Conservation (phyloP, 345 rosid genomes). For the Gossypium turneri region DNA sequence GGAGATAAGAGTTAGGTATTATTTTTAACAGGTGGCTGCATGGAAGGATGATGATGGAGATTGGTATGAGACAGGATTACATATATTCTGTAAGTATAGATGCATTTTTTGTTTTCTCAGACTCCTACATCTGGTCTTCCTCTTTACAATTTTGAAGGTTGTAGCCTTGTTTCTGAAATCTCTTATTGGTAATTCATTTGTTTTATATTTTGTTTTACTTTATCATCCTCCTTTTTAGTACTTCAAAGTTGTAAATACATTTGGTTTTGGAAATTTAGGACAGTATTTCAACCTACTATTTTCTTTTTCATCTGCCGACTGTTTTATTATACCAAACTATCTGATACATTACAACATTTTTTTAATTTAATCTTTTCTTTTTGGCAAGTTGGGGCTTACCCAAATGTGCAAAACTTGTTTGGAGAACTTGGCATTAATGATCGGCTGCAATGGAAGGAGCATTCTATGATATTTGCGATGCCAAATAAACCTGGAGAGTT, state of each 20-base stretch:
- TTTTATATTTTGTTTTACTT: neutral
- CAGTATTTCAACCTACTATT: neutral
- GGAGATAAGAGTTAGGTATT: constrained; percentile 12
- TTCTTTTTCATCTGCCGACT: neutral
- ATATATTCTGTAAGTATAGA: constrained; percentile 78
- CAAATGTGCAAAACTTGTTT: constrained; percentile 84
- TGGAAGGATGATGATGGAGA: constrained; percentile 96
- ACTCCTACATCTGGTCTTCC: neutral
- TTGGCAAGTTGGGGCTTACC: constrained; percentile 87
- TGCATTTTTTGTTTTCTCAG: neutral
- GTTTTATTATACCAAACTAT: constrained; percentile 7
- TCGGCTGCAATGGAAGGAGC: constrained; percentile 95
- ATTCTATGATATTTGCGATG: constrained; percentile 98
- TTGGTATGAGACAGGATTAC: constrained; percentile 93
- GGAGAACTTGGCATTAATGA: constrained; percentile 91
- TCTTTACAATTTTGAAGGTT: neutral
- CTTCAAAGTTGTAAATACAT: neutral
- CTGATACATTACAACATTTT: neutral
- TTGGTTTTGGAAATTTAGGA: constrained; percentile 4
- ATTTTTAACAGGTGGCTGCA: constrained; percentile 64
- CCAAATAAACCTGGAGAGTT: constrained; percentile 94
- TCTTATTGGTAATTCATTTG: neutral
- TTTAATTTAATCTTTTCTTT: constrained; percentile 13
- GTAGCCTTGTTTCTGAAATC: neutral
- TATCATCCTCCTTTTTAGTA: neutral